Percentiles rank a stretch among this genome's conserved stretches.
phyloP scores from a whole-genome alignment of 305 asterid species.

The Solanum hybrid region DNA sequence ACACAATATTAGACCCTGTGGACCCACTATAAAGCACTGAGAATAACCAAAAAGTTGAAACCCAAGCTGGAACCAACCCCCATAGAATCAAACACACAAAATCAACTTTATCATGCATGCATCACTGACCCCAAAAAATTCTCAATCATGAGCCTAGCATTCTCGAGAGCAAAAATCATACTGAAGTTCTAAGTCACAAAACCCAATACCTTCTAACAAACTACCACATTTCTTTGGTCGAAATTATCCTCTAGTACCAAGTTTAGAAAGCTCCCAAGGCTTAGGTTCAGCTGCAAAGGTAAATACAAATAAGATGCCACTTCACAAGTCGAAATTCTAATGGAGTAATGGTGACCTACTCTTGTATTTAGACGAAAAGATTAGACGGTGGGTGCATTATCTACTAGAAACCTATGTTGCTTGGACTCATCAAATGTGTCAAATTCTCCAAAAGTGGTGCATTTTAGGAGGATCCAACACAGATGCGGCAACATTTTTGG shows the following conservation, averaged over 20 bases:
- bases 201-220: neutral
- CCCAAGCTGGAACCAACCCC: neutral
- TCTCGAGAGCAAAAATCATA: neutral
- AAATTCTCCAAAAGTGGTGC: neutral
- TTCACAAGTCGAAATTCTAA: neutral
- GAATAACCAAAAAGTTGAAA: neutral
- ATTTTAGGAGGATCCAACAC: neutral
- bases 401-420: neutral
- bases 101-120: neutral
- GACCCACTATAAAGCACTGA: neutral
- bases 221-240: neutral
- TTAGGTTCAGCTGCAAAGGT: neutral
- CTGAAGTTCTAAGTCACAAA: neutral
- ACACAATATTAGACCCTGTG: neutral
- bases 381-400: neutral
- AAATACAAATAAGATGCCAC: neutral
- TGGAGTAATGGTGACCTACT: neutral
- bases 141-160: neutral
- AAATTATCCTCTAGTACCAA: neutral
- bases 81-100: neutral
- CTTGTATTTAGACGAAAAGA: neutral
- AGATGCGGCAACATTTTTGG: neutral
- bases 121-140: neutral
- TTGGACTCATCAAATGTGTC: neutral
- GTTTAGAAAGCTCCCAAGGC: neutral